Evolutionary conservation across 768 basidiomycete species (phyloP), one percentile per base, ranked within the genome.

Genomic region (Termitomyces sp.): DNA sequence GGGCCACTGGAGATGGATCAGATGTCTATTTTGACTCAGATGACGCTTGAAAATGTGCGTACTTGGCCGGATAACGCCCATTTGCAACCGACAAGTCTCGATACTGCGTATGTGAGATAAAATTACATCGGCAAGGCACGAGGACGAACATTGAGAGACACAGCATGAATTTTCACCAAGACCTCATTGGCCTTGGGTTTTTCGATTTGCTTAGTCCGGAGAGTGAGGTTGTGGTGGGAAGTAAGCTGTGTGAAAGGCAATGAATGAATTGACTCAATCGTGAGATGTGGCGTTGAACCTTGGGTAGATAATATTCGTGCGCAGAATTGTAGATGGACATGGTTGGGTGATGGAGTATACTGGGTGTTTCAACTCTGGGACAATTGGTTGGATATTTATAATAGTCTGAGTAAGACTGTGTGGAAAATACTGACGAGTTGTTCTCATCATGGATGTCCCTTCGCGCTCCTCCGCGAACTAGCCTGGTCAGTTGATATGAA

Each of bases 151-250:
- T 83, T 79, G 9, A 85, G 69, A 34, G 84, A 85, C 16, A 83
- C 82, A 0, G 82, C 80, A 55, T 80, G 78, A 10, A 81, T 70
- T 62, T 80, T 81, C 60, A 86, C 77, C 26, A 84, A 73, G 7
- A 83, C 84, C 54, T 86, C 78, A 24, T 66, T 72, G 0, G 79
- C 65, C 49, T 72, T 76, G 2, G 75, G 78, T 50, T 68, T 49
- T 4, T 65, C 60, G 6, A 61, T 61, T 22, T 74, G 65, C 31
- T 66, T 65, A 9, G 49, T 58, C 12, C 57, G 59, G 29, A 73
- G 50, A 18, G 56, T 58, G 3, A 74, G 67, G 46, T 69, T 62
- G 0, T 71, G 52, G 55, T 60, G 60, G 0, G 69, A 64, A 5
- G 65, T 68, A 44, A 50, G 47, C 64, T 65, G n/a, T 41, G 31